Evolutionary conservation across 1,284 basidiomycete species (phyloP), one percentile per base, ranked within the genome.

Genomic region (Cystobasidiaceae sp.): DNA sequence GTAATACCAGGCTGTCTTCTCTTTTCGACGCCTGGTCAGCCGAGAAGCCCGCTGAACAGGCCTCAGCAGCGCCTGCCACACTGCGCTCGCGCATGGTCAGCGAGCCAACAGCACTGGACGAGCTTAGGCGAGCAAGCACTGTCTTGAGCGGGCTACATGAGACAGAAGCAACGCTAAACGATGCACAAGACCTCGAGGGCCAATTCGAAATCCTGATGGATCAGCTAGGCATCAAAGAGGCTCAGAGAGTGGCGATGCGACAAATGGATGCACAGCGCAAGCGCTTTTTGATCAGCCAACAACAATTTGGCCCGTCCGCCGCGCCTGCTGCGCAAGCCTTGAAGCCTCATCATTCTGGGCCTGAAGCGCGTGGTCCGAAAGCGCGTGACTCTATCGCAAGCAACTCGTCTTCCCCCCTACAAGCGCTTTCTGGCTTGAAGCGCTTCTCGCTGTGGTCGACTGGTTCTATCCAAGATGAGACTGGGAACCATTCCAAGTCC

Each of bases 211-310:
- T 76, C 28, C 83, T 89, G 79, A 81, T 90, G 74, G 87, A 87
- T 68, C 82, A 85, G n/a, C 74, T 90, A 23, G 88, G 84, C 11
- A 75, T 92, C 65, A 89, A 88, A 74, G 86, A 84, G 15, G 81
- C 83, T 0, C 84, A 84, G 70, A 82, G 88, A 46, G 79, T 79
- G 5, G 82, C 81, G 0, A 88, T 92, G 85, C 80, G 84, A 64
- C 77, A 82, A 3, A 77, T 93, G 15, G 78, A 88, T 0, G 68
- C 77, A 6, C 83, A 86, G 58, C 84, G 86, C 71, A 89, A 89
- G 77, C 81, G 80, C 48, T 86, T 85, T 69, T 76, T 93, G 1
- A 77, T 92, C 33, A 2, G 45, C 7, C 71, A 71, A 34, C 71
- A 72, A 11, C 59, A 61, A 9, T n/a, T n/a, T n/a, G n/a, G n/a